Conservation (phyloP, 2,329 filamentous ascomycete genomes). For the Talaromyces sp. region DNA sequence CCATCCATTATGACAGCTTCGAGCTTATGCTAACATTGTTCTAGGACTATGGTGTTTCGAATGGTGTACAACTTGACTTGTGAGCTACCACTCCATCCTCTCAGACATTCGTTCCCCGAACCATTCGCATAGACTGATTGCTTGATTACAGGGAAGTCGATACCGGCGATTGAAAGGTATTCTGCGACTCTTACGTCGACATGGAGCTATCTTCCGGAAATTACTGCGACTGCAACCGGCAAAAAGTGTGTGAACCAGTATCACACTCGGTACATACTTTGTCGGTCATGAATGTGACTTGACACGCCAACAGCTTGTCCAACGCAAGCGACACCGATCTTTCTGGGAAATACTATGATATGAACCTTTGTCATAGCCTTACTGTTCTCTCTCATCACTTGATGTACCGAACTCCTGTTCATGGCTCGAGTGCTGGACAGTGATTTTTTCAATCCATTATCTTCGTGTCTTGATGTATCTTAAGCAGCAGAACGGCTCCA, state of each 20-base stretch:
- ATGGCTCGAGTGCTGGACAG: constrained; percentile 9
- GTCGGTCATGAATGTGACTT: background rate
- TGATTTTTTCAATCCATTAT: constrained; percentile 14
- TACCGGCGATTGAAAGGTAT: constrained; percentile 41
- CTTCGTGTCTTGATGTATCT: constrained; percentile 27
- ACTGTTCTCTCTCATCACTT: constrained; percentile 9
- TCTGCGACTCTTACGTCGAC: background rate
- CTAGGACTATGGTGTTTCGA: constrained; percentile 90
- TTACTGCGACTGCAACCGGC: background rate
- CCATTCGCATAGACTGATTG: constrained; percentile 26
- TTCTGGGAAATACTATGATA: constrained; percentile 12
- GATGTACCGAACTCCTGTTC: constrained; percentile 14
- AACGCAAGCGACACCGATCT: constrained; percentile 15
- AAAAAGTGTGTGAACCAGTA: background rate
- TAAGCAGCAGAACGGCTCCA: constrained; percentile 28
- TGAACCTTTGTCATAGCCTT: constrained; percentile 13
- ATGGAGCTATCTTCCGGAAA: constrained; percentile 5
- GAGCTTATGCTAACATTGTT: constrained; percentile 2
- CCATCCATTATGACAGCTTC: background rate
- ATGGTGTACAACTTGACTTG: constrained; percentile 66
- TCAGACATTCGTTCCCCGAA: background rate
- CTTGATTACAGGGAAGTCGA: constrained; percentile 42
- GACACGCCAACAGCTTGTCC: background rate
- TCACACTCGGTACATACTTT: background rate
- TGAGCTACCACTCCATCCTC: constrained; percentile 26